Evolutionary conservation across 1,139 yeast genomes (phyloP), one percentile per base, ranked within the genome.

Genomic region (Kurtzmaniella quercitrusa): DNA sequence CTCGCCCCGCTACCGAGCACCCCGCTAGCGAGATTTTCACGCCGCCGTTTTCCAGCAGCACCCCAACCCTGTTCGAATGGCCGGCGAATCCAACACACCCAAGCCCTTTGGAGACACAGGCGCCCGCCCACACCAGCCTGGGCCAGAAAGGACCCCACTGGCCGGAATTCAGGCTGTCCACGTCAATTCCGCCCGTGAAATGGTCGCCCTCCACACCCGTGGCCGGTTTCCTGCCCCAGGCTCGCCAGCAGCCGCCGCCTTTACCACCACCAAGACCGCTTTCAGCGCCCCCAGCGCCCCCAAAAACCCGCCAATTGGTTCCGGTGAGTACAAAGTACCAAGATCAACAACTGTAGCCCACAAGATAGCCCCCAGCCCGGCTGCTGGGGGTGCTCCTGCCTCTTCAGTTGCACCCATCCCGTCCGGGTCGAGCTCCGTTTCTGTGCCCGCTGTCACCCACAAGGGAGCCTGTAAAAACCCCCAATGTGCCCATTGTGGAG

Each of bases 401-500:
- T 25, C 15, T 19, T 14, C 9, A 14, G 31, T 9, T 18, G 24
- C 34, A 12, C 23, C 29, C 31, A 12, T 37, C 42, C 31, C 14
- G 18, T 45, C 12, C 23, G 43, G 9, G 40, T 40, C 33, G 36
- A 40, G 44, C 16, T 41, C 46, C 4, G 56, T 65, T 4, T 50
- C 62, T 2, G 62, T 68, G 9, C 73, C 74, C 1, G 73, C 72
- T 2, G 59, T 58, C 34, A 48, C 58, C 21, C 70, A 58, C 55
- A 53, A 57, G 23, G 66, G 68, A 21, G 50, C 60, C 15, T 73
- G 80, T 49, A 58, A 56, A 15, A 77, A 77, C 50, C 82, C 82
- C 1, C 79, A 73, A 52, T 85, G 91, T 56, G 63, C 55, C 1
- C 79, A 78, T 48, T 85, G 93, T 62, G 90, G 91, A 0, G 65